Base-by-base conservation (phyloP, 1,284 basidiomycete genomes). In the Apiotrichum gracile region DNA sequence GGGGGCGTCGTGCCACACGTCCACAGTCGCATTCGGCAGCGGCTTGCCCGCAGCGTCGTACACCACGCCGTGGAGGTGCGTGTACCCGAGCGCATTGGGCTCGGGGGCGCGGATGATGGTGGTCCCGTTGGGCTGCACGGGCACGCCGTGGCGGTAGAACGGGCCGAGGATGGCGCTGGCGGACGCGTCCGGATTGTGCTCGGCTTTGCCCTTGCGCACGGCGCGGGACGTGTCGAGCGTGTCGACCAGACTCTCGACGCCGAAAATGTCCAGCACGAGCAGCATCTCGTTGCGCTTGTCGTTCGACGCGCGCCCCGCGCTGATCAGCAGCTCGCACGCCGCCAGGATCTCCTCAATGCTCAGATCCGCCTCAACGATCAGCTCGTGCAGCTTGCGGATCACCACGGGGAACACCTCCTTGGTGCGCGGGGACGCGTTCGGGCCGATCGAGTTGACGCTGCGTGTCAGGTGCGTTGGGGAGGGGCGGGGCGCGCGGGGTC, bases 271-370 rank as follows among this genome's bases (percentile, higher is more conserved):
- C 12, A 67, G 66, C 43, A 74, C 67, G 34, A 76, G 66, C 41
- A 76, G 68, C 49, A 74, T 63, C 55, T 76, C 74, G 61, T 75
- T 72, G 14, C 74, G 64, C 52, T 67, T 66, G 1, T 70, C 70
- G 22, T 61, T 61, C 16, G 67, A 67, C 35, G 72, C 68, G 56
- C 74, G 56, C 21, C 73, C 74, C 4, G 69, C 69, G 27, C 65
- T 66, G 40, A 70, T 65, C 13, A 75, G 55, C 17, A 74, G 60
- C 42, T 73, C 64, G 61, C 74, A 75, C 4, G 66, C 66, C 0
- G 58, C 63, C 19, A 73, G 62, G 69, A 71, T 72, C 57, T 76
- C 74, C 25, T 69, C 68, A 22, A 63, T 63, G 24, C 72, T 73
- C 9, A 76, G 54, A 38, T 69, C 67, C 1, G 72, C 68, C 54